These are phyloP conservation scores for Botrytis squamosa DNA, from an alignment of 2,329 filamentous ascomycete genomes.

Conservation along the genomic window DNA sequence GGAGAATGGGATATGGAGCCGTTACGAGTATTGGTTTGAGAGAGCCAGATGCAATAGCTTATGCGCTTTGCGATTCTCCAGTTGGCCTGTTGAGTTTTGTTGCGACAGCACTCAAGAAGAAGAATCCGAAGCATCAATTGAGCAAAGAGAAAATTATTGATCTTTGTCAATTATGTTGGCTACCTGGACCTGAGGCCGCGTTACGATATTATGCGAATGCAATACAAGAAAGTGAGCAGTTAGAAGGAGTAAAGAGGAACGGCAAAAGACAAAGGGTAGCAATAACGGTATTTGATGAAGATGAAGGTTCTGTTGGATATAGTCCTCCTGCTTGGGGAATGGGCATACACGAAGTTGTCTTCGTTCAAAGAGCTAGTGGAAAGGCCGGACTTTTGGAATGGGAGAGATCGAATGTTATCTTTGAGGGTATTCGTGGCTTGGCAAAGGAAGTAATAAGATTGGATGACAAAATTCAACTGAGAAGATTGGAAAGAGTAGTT, in stretches of 20 bases:
- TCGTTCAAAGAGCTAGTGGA: constrained; percentile 30
- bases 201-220: constrained; percentile 53
- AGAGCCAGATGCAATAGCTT: constrained; percentile 48
- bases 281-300: constrained; percentile 32
- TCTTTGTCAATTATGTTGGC: constrained; percentile 61
- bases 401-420: constrained; percentile 31
- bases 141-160: constrained; percentile 56
- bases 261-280: constrained; percentile 24
- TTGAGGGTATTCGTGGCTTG: constrained; percentile 32
- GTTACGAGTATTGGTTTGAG: constrained; percentile 29
- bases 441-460: constrained; percentile 26
- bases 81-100: constrained; percentile 57
- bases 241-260: constrained; percentile 18
- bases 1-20: constrained; percentile 20
- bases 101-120: constrained; percentile 47
- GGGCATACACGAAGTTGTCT: constrained; percentile 31
- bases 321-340: constrained; percentile 34
- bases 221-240: constrained; percentile 25
- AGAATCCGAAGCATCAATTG: constrained; percentile 45
- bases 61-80: constrained; percentile 62
- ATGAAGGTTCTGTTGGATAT: constrained; percentile 27
- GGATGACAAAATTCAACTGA: constrained; percentile 28
- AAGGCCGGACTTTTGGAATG: constrained; percentile 29
- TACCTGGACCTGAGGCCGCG: constrained; percentile 62
- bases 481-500: constrained; percentile 29